Base-by-base conservation (phyloP, 805 yeast genomes). In the Candida hispaniensis region DNA sequence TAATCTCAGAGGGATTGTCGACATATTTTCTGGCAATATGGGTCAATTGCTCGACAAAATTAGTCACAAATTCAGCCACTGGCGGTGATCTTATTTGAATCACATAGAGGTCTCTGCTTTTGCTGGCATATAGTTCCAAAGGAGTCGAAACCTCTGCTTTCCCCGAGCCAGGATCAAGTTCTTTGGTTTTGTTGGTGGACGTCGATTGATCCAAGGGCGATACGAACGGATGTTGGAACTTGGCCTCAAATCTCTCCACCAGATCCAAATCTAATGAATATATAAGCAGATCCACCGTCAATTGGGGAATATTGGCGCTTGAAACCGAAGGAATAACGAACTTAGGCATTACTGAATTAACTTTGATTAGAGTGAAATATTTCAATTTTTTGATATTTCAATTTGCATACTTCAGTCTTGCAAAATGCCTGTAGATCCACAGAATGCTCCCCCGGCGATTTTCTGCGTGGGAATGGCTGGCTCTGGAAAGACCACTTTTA, bases 401-500 rank as follows among this genome's bases (percentile, higher is more conserved):
- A n/a, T n/a, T n/a, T n/a, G n/a, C n/a, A n/a, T n/a, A n/a, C n/a
- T n/a, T n/a, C n/a, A n/a, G n/a, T n/a, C n/a, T n/a, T n/a, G n/a
- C 21, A 19, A 10, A 10, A 8, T 19, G 9, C 21, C 10, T 19
- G 9, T 19, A 10, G 9, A 10, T 8, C 21, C 21, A 19, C 25
- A 18, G 36, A 32, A 25, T 32, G 28, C 21, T 18, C 23, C 36
- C 20, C 47, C 51, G 10, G 48, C 55, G 15, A 47, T 52, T 22
- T 56, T 69, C n/a, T 68, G 73, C 46, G 67, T 71, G 39, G 77
- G 77, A 40, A 71, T 71, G 77, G 77, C 82, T 52, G 75, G 73
- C 36, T 77, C 93, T 34, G 98, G 99, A 50, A 91, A 91, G 58
- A 88, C 99, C 60, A 91, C 98, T 7, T 91, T 91, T 55, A 77